Evolutionary conservation across 768 basidiomycete species (phyloP).

Genomic region (Agrocybe praecox): DNA sequence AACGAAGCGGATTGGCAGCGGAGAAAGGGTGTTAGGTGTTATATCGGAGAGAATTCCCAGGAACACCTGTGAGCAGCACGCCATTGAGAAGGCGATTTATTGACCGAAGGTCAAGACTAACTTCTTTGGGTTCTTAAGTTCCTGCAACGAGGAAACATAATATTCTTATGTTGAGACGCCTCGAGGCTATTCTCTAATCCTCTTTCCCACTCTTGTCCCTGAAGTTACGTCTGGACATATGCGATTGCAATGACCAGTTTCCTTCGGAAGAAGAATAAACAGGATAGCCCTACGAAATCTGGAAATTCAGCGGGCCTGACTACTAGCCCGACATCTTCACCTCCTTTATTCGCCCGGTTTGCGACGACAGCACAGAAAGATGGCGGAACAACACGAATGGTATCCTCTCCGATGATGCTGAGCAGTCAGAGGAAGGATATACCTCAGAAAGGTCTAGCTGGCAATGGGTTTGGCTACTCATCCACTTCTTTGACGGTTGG

Average conservation of each 20-base stretch:
- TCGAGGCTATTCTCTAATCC: constrained; percentile 16
- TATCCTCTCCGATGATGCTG: constrained; percentile 41
- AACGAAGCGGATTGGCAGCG: not conserved
- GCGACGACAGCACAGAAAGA: constrained; percentile 25
- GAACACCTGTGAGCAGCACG: not conserved
- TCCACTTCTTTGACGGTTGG: constrained; percentile 19
- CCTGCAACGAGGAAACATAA: constrained; percentile 7
- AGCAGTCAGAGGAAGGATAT: constrained; percentile 26
- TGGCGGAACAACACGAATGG: constrained; percentile 26
- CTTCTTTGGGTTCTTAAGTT: not conserved
- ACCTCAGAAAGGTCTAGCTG: constrained; percentile 11
- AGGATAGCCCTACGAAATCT: constrained; percentile 19
- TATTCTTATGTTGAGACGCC: constrained; percentile 16
- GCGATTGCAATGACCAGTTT: constrained; percentile 51
- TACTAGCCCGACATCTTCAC: constrained; percentile 21
- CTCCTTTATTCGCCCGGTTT: constrained; percentile 46
- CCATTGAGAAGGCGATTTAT: not conserved
- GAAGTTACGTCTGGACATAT: constrained; percentile 5
- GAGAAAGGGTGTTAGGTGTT: not conserved
- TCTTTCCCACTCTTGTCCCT: not conserved
- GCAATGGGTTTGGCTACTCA: constrained; percentile 13
- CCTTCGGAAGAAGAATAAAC: constrained; percentile 53
- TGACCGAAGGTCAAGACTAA: constrained; percentile 4
- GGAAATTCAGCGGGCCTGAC: constrained; percentile 20
- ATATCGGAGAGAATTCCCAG: not conserved